These are phyloP conservation scores for Neurospora sp. DNA, from an alignment of 495 filamentous ascomycete genomes.

Conservation along the genomic window DNA sequence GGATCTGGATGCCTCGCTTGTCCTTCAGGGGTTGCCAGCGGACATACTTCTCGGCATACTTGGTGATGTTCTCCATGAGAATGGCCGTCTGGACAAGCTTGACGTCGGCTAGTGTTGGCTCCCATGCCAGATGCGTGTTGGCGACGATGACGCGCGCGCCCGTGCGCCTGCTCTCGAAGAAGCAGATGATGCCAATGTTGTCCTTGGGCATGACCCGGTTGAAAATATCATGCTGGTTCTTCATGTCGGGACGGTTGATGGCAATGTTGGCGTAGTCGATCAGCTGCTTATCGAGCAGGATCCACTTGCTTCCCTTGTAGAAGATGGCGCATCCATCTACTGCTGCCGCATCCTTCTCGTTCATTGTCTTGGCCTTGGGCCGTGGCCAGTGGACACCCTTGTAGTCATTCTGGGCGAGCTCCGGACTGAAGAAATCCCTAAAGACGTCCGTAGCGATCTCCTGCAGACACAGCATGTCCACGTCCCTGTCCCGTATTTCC, in stretches of 20 bases:
- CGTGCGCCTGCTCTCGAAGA: constrained; percentile 82
- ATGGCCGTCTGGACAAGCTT: constrained; percentile 93
- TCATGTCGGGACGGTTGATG: constrained; percentile 89
- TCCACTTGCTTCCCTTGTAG: constrained; percentile 86
- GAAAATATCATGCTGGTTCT: constrained; percentile 89
- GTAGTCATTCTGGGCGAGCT: constrained; percentile 76
- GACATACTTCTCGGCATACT: constrained; percentile 71
- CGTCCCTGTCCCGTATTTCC: constrained; percentile 68
- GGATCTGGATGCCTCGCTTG: constrained; percentile 62
- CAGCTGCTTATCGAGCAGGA: constrained; percentile 83
- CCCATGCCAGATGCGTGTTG: constrained; percentile 92
- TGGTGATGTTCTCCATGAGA: constrained; percentile 79
- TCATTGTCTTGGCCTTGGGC: constrained; percentile 79
- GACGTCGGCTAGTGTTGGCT: constrained; percentile 80
- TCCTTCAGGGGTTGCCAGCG: constrained; percentile 66
- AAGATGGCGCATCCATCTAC: constrained; percentile 97
- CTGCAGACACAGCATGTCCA: constrained; percentile 86
- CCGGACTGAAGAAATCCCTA: constrained; percentile 75
- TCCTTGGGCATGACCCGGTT: constrained; percentile 97
- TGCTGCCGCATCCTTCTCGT: constrained; percentile 68
- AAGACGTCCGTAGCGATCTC: constrained; percentile 86
- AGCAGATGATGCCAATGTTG: constrained; percentile 81
- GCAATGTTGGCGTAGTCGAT: constrained; percentile 87
- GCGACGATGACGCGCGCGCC: constrained; percentile 83
- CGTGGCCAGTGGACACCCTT: constrained; percentile 88